Evolutionary conservation across 2,329 filamentous ascomycete species (phyloP), one percentile per base, ranked within the genome.

Genomic region (Meredithiella fracta): DNA sequence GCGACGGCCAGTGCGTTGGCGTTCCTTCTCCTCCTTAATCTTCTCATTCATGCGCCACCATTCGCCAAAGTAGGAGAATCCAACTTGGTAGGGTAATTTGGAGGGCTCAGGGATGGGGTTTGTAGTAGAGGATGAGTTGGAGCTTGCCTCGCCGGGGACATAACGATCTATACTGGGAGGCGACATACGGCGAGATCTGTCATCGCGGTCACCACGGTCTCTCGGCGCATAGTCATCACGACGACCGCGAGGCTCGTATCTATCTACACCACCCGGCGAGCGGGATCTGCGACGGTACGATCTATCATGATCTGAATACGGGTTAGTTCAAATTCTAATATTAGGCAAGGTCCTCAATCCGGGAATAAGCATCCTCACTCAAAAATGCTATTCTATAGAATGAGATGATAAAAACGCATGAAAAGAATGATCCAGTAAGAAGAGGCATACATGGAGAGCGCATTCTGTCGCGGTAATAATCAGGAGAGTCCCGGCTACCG

Each of bases 31-130:
- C 53, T 90, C 85, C 67, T 88, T 90, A 65, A 90, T 84, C 64
- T 82, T 82, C 66, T 90, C 85, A 62, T 90, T 87, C 61, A 82
- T 74, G 59, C 86, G 79, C 86, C 86, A 91, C 86, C 86, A 91
- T 67, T 91, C 86, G 17, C 86, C 82, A 63, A 87, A 91, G 67
- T 84, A 91, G 14, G 85, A 90, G 68, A 91, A 91, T 1, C 86
- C 86, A 56, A 90, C 86, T 65, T 91, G 86, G 60, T 85, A 89
- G 2, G 84, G 79, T 8, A 91, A 73, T 59, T 79, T 79, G 62
- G 84, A 73, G 1, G 86, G 86, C 60, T 91, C 85, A 11, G 78
- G 74, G 2, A 91, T 70, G 7, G 84, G 85, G 61, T 90, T 90
- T 17, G 73, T 68, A 1, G 73, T 68, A 1, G 73, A 71, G 38